Evolutionary conservation across 805 yeast genomes (phyloP).

Genomic region (Metschnikowia chrysomelidarum): DNA sequence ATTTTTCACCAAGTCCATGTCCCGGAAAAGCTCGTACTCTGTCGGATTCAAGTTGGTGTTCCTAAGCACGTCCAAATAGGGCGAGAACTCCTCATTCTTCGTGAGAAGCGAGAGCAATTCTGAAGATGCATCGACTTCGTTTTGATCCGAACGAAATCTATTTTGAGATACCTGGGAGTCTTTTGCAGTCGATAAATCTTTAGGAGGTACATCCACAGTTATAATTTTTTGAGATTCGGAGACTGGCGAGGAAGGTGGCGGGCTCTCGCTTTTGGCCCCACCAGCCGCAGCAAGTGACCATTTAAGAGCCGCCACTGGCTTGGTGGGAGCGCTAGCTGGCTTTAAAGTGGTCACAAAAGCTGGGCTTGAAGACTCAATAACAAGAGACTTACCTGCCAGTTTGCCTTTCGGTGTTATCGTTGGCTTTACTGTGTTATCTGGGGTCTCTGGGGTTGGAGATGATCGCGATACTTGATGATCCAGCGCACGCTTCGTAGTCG

Average conservation of each 20-base stretch:
- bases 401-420: constrained; percentile 17
- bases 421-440: constrained; percentile 5
- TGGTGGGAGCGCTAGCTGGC: constrained; percentile 55
- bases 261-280: constrained; percentile 11
- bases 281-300: constrained; percentile 57
- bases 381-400: constrained; percentile 11
- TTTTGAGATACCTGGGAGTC: constrained; percentile 2
- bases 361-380: constrained; percentile 33
- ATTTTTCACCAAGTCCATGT: constrained; percentile 29
- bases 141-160: constrained; percentile 3
- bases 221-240: constrained; percentile 3
- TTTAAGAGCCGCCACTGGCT: constrained; percentile 53
- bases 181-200: constrained; percentile 1
- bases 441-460: constrained; percentile 1
- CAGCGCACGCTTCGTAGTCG: constrained; percentile 4
- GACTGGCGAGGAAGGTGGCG: constrained; percentile 7
- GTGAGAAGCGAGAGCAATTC: constrained; percentile 21
- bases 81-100: constrained; percentile 19
- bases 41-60: constrained; percentile 29
- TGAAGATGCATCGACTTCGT: constrained; percentile 17
- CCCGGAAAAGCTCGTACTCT: constrained; percentile 36
- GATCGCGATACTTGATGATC: constrained; percentile 5
- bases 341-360: constrained; percentile 45
- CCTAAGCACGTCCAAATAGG: constrained; percentile 27
- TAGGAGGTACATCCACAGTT: background rate